Evolutionary conservation across 345 rosid genomes (phyloP).

Genomic region (Ceriops zippeliana): DNA sequence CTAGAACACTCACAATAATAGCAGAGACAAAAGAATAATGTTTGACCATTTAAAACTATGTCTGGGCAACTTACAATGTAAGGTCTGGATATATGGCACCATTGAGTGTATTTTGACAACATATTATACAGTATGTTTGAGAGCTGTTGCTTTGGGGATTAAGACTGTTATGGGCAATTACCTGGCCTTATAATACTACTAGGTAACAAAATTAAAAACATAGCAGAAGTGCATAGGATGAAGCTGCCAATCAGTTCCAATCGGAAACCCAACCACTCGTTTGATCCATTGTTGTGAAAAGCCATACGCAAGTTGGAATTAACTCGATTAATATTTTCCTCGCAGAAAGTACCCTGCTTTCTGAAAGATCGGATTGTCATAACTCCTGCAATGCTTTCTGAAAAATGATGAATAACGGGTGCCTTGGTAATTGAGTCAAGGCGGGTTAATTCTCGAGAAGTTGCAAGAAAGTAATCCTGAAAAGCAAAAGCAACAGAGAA

Average conservation of each 20-base stretch:
- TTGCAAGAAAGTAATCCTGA: conserved; percentile 76
- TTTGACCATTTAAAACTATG: not conserved
- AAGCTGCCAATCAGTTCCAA: conserved; percentile 73
- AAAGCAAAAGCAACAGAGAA: conserved; percentile 5
- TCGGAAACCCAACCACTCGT: conserved; percentile 93
- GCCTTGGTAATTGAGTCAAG: conserved; percentile 95
- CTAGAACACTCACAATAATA: no score
- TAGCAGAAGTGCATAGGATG: conserved; percentile 65
- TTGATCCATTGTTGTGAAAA: conserved; percentile 84
- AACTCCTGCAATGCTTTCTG: conserved; percentile 89
- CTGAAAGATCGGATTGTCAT: conserved; percentile 75
- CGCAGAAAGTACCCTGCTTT: conserved; percentile 51
- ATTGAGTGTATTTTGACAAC: not conserved
- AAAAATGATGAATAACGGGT: conserved; percentile 91
- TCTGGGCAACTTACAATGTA: not conserved
- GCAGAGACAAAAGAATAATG: not conserved
- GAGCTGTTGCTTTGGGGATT: not conserved
- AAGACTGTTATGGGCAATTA: conserved; percentile 18
- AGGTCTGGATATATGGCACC: no score
- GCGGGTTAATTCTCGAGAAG: conserved; percentile 87
- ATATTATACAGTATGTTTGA: not conserved
- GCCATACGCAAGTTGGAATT: conserved; percentile 77
- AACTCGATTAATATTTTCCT: conserved; percentile 69
- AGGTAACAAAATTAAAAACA: conserved; percentile 79
- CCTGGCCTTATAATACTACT: conserved; percentile 81